A percentile compares a stretch with the other conserved stretches of the same genome.
Evolutionary conservation across 345 rosid species (phyloP).

Genomic region (Eucalyptus dawsonii): DNA sequence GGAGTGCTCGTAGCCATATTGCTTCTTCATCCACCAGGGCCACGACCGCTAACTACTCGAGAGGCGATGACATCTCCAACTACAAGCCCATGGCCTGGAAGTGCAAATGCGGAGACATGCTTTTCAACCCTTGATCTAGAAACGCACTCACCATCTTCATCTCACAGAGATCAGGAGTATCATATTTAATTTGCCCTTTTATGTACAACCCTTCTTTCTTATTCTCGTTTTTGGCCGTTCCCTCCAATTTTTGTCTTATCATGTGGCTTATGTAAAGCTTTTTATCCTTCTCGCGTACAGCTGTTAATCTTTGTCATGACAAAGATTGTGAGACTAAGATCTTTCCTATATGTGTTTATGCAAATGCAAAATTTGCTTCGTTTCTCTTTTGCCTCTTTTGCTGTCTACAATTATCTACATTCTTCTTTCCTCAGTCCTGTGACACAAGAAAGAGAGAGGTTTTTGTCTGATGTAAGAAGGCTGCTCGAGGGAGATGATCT

Average conservation of each 20-base stretch:
- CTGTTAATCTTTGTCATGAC: not conserved
- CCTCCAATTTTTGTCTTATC: not conserved
- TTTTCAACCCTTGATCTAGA: conserved; percentile 35
- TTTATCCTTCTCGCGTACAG: not conserved
- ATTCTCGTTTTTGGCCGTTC: not conserved
- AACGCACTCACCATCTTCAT: not conserved
- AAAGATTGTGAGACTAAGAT: not conserved
- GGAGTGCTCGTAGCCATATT: not conserved
- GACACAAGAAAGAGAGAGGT: not conserved
- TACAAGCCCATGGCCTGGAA: conserved; percentile 79
- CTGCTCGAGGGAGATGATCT: not conserved
- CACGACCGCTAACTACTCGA: conserved; percentile 4
- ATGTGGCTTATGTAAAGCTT: not conserved
- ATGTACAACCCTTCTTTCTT: not conserved
- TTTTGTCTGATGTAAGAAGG: not conserved
- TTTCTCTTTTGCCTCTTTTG: not conserved
- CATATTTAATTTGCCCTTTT: not conserved
- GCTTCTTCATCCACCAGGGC: not conserved
- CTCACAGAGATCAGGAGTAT: not conserved
- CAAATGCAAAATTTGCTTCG: not conserved
- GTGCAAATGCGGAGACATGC: conserved; percentile 57
- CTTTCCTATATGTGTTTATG: not conserved
- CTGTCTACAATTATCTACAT: not conserved
- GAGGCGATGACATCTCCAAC: conserved; percentile 46
- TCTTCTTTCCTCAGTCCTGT: not conserved